Evolutionary conservation across 2,329 filamentous ascomycete genomes (phyloP), one percentile per base, ranked within the genome.

Genomic region (Cercospora canescens): DNA sequence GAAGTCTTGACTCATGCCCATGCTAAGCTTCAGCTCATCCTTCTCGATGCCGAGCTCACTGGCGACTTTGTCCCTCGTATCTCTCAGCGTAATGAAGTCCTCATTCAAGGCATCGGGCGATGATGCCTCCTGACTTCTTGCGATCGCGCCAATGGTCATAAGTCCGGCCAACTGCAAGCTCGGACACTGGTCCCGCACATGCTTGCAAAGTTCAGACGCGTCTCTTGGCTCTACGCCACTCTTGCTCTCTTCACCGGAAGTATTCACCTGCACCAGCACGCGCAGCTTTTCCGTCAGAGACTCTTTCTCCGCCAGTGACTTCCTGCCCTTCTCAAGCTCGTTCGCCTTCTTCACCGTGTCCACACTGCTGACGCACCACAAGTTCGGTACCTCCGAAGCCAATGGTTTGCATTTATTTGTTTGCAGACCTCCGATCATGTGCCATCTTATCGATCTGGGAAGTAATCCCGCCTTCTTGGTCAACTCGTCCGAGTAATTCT

Each of bases 1-100:
- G 78, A 94, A 99, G 79, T 99, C 95, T 75, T 92, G 89, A 77
- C 93, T 97, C 95, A 99, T 99, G 6, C 94, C 94, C 94, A 99
- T 99, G 79, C 94, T 97, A 79, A 98, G 79, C 82, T 97, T 93
- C 73, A 97, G 77, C 67, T 85, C 84, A n/a, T 82, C 80, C 16
- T 83, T 77, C 16, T 82, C 76, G 45, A 88, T 71, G 0, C 83
- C 87, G 60, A 94, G 74, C 71, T 89, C 89, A 74, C 80, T 75
- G 2, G 84, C 86, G 2, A 97, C 88, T 14, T 87, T 79, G 77
- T 96, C 91, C 63, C 92, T 83, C 76, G 91, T 89, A 74, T 90
- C 85, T 59, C 82, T 83, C 75, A 99, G 79, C 4, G 81, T 77
- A 4, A 88, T 78, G 76, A 98, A 98, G 79, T 99, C 95, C 78